Conservation (phyloP, 1,284 basidiomycete genomes). For the Amylostereum chailletii region DNA sequence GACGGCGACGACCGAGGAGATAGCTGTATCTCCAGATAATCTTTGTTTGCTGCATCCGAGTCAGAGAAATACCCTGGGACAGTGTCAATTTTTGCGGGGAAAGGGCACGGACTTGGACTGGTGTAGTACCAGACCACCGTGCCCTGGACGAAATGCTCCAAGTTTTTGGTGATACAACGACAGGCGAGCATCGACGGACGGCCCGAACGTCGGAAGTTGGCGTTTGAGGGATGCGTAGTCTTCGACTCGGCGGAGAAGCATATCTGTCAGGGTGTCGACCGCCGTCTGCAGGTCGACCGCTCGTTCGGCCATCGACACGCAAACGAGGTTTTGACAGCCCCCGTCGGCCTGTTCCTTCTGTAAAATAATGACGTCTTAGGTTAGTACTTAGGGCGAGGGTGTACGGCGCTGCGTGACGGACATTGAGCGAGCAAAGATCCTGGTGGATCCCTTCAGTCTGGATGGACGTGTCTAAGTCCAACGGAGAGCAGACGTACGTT, state of each 20-base stretch:
- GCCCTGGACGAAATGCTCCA: constrained; percentile 41
- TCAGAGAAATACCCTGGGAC: too few species aligned
- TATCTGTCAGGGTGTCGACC: constrained; percentile 31
- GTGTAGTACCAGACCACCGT: constrained; percentile 40
- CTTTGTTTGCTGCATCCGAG: too few species aligned
- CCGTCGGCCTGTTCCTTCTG: constrained; percentile 43
- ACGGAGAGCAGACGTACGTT: constrained; percentile 25
- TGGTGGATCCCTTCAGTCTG: constrained; percentile 8
- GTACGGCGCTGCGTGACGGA: constrained; percentile 16
- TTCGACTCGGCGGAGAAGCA: constrained; percentile 32
- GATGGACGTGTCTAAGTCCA: neutral
- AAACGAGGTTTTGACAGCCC: constrained; percentile 42
- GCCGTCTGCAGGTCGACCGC: constrained; percentile 33
- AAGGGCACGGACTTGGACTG: constrained; percentile 23
- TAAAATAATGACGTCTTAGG: constrained; percentile 6
- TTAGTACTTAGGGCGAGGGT: neutral
- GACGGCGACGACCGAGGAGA: too few species aligned
- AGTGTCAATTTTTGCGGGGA: neutral
- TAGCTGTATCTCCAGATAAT: too few species aligned
- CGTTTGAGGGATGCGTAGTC: constrained; percentile 30
- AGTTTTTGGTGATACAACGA: constrained; percentile 28
- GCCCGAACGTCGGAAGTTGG: constrained; percentile 32
- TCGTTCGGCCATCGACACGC: constrained; percentile 35
- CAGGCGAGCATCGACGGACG: constrained; percentile 29
- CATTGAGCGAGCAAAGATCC: constrained; percentile 42